Percentiles rank a stretch among this genome's conserved stretches.
phyloP scores from a whole-genome alignment of 495 filamentous ascomycete genomes.

The Penicillium pulvis region DNA sequence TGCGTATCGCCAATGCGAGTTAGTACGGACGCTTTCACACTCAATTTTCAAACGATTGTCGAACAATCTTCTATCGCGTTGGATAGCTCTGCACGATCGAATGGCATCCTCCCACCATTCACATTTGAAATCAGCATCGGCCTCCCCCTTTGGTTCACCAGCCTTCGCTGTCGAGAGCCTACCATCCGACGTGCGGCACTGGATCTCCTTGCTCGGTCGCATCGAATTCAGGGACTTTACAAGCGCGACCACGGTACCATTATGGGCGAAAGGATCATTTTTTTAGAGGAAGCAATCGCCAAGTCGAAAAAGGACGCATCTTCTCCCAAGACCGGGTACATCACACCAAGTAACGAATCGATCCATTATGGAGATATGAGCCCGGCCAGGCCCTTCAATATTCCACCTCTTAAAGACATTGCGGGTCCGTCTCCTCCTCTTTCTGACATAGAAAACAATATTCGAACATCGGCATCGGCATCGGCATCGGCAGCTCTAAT shows the following conservation, averaged over 20 bases:
- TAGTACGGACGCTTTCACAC: conserved; percentile 26
- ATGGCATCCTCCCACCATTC: conserved; percentile 35
- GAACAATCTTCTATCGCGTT: conserved; percentile 28
- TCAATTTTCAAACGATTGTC: conserved; percentile 34
- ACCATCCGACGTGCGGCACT: conserved; percentile 31
- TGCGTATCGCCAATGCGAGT: conserved; percentile 20
- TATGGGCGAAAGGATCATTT: conserved; percentile 27
- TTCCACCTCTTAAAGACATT: background rate
- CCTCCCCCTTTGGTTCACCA: conserved; percentile 37
- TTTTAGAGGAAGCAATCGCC: conserved; percentile 30
- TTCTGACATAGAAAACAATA: background rate
- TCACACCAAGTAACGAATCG: background rate
- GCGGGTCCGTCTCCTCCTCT: background rate
- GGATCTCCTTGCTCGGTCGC: conserved; percentile 26
- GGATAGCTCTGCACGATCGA: conserved; percentile 11
- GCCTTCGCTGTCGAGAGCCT: conserved; percentile 37
- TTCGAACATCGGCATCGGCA: background rate
- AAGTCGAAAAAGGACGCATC: conserved; percentile 7
- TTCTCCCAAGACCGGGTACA: background rate
- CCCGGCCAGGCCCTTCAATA: background rate
- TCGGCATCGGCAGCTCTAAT: conserved; percentile 2
- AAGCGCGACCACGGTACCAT: conserved; percentile 18
- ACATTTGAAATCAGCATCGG: conserved; percentile 41
- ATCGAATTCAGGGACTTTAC: conserved; percentile 35
- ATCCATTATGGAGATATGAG: background rate